These are phyloP conservation scores for Micractinium sp. DNA, from an alignment of 139 green algal species.

Conservation along the genomic window DNA sequence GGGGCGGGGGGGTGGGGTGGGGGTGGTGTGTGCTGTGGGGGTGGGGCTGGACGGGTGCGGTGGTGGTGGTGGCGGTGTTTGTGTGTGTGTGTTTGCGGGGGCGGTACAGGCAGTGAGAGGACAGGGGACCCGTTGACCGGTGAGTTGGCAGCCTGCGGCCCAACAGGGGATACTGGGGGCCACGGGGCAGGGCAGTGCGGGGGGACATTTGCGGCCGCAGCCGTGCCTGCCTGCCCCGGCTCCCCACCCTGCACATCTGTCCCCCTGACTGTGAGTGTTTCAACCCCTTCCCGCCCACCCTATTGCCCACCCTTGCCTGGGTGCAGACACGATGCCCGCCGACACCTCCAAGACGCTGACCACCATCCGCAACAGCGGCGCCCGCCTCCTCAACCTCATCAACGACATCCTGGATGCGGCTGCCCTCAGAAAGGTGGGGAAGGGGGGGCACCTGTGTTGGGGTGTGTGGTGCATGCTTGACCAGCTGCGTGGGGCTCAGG, in stretches of 20 bases:
- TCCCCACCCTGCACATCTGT: not conserved
- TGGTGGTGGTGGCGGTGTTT: not conserved
- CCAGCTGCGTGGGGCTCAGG: no score
- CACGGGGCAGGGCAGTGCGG: no score
- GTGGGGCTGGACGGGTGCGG: not conserved
- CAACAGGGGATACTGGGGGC: no score
- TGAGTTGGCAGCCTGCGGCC: no score
- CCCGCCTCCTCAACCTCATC: constrained; percentile 69
- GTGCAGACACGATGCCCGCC: not conserved
- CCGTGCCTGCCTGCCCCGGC: not conserved
- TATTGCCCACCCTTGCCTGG: not conserved
- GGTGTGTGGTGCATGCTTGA: no score
- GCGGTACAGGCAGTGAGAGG: no score
- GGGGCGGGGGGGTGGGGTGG: not conserved
- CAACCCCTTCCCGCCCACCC: not conserved
- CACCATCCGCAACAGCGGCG: constrained; percentile 41
- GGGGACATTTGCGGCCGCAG: no score
- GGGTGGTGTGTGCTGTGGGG: not conserved
- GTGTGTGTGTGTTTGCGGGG: not conserved
- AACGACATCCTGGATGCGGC: constrained; percentile 77
- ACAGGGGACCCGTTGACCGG: no score
- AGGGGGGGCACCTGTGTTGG: no score
- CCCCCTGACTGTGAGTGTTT: not conserved
- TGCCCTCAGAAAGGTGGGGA: constrained; percentile 44
- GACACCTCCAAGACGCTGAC: constrained; percentile 21